phyloP scores from a whole-genome alignment of 805 yeast genomes.

The Kazachstania bromeliacearum region DNA sequence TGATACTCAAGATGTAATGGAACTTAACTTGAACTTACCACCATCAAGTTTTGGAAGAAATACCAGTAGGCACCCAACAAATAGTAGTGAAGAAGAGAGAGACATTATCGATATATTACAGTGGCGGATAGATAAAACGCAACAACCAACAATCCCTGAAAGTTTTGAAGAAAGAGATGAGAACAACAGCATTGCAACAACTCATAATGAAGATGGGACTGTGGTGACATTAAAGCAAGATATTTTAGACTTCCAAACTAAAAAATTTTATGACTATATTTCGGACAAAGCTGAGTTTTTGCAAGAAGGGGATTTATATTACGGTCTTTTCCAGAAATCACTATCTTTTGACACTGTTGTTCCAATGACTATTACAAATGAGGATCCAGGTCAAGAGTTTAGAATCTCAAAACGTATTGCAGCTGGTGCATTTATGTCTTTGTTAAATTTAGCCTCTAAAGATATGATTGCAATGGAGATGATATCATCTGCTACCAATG shows the following conservation, averaged over 20 bases:
- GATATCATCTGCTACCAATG: too few species aligned
- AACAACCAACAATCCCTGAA: neutral
- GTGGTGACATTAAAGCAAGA: neutral
- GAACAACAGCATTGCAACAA: neutral
- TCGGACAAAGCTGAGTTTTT: constrained; percentile 15
- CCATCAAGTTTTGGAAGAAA: constrained; percentile 27
- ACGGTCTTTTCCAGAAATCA: too few species aligned
- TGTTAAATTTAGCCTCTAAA: constrained; percentile 23
- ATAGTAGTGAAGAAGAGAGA: constrained; percentile 8
- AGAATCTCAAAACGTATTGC: constrained; percentile 18
- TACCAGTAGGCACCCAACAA: constrained; percentile 14
- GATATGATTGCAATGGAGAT: constrained; percentile 9
- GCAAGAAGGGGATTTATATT: too few species aligned
- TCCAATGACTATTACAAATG: constrained; percentile 16
- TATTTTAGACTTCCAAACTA: constrained; percentile 19
- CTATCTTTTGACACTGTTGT: constrained; percentile 22
- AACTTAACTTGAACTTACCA: constrained; percentile 22
- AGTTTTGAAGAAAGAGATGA: neutral
- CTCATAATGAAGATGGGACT: neutral
- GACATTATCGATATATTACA: constrained; percentile 4
- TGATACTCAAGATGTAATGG: constrained; percentile 7
- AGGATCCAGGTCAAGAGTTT: neutral
- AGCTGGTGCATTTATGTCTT: constrained; percentile 25
- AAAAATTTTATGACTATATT: constrained; percentile 24
- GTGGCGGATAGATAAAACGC: neutral